Evolutionary conservation across 352 stramenopile species (phyloP).

Genomic region (Phytophthora pinifolia): DNA sequence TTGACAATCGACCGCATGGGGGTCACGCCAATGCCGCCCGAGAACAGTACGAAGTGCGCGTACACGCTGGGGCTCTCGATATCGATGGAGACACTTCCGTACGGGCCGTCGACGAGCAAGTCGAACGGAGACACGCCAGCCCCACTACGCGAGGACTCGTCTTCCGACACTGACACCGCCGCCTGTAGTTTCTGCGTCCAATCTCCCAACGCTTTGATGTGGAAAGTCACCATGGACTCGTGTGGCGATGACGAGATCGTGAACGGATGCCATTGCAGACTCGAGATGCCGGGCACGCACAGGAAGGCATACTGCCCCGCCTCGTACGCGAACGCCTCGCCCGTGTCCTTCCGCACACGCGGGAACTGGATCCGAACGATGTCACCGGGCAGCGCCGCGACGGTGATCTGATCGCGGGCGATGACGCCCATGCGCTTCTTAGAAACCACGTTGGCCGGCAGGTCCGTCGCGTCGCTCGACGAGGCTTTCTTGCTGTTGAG

Average conservation of each 20-base stretch:
- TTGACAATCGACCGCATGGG: slow-evolving; percentile 19
- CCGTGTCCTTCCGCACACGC: slow-evolving; percentile 22
- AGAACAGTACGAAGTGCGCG: slow-evolving; percentile 15
- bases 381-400: slow-evolving; percentile 2
- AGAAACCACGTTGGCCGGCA: slow-evolving; percentile 3
- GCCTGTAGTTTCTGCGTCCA: slow-evolving; percentile 47
- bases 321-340: slow-evolving; percentile 30
- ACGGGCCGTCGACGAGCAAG: slow-evolving; percentile 45
- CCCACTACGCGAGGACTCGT: background rate
- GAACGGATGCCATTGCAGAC: slow-evolving; percentile 82
- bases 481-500: slow-evolving; percentile 6
- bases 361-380: slow-evolving; percentile 16
- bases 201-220: slow-evolving; percentile 53
- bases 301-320: slow-evolving; percentile 22
- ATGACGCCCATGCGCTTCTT: slow-evolving; percentile 14
- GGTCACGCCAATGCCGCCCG: slow-evolving; percentile 13
- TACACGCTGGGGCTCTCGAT: slow-evolving; percentile 6
- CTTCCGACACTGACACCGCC: background rate
- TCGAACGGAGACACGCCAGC: slow-evolving; percentile 8
- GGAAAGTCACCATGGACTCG: slow-evolving; percentile 55
- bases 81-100: slow-evolving; percentile 26
- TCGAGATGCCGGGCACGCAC: slow-evolving; percentile 55
- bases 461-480: background rate
- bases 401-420: slow-evolving; percentile 6
- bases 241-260: slow-evolving; percentile 67